These are phyloP conservation scores for Wallacemonas sp. DNA, from an alignment of 208 protist genomes.

Conservation along the genomic window DNA sequence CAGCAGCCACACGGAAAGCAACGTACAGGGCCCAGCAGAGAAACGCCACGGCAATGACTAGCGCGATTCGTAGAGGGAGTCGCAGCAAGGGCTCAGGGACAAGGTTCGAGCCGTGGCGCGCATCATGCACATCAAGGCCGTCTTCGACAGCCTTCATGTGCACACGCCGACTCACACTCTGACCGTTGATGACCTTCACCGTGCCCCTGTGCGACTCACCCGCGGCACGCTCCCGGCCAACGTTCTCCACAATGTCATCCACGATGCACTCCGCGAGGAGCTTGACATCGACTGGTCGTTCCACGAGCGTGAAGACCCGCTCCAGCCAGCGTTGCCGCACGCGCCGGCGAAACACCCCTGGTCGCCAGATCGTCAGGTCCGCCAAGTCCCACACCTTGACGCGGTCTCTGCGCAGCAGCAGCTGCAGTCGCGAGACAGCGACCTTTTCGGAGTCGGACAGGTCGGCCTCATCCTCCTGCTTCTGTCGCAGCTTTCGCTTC, in stretches of 20 bases:
- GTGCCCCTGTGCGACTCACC: conserved; percentile 8
- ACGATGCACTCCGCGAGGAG: conserved; percentile 45
- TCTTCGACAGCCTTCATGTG: conserved; percentile 42
- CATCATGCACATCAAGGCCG: conserved; percentile 31
- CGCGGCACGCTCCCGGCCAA: neutral
- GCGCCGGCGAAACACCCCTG: conserved; percentile 31
- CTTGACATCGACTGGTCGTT: conserved; percentile 32
- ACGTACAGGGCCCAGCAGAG: neutral
- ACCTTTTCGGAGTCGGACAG: conserved; percentile 16
- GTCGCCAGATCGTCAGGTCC: conserved; percentile 60
- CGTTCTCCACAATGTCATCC: conserved; percentile 45
- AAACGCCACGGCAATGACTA: neutral
- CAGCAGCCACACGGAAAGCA: neutral
- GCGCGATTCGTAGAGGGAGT: neutral
- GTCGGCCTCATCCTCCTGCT: conserved; percentile 1
- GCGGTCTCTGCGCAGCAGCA: conserved; percentile 53
- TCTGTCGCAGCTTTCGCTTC: neutral
- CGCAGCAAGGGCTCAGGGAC: neutral
- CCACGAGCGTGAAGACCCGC: conserved; percentile 22
- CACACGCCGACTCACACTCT: conserved; percentile 34
- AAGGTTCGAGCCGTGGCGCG: neutral
- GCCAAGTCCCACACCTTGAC: conserved; percentile 54
- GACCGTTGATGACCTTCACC: conserved; percentile 40
- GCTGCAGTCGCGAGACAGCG: conserved; percentile 33
- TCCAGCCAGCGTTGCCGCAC: conserved; percentile 25